These are phyloP conservation scores for Hortiboletus rubellus DNA, from an alignment of 1,284 basidiomycete genomes.

Conservation along the genomic window DNA sequence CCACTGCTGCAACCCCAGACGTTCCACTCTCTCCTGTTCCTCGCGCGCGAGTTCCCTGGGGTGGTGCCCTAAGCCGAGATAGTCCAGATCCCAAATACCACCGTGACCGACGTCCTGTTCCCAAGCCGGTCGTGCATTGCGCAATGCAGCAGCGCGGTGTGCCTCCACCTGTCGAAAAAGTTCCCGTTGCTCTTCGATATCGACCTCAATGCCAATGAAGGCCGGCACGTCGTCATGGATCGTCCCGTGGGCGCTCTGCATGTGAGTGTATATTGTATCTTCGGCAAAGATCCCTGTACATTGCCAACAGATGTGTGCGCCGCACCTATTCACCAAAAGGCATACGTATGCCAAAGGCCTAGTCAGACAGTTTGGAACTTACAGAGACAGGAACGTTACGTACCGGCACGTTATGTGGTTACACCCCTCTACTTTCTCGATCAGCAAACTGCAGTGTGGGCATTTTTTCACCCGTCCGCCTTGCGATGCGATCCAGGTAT, in stretches of 20 bases:
- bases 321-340: conserved; percentile 36
- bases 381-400: neutral
- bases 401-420: conserved; percentile 53
- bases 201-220: conserved; percentile 14
- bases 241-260: conserved; percentile 47
- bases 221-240: conserved; percentile 24
- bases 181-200: conserved; percentile 26
- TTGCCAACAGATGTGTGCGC: conserved; percentile 55
- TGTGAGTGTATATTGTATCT: conserved; percentile 50
- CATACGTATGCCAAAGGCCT: neutral
- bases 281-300: conserved; percentile 41
- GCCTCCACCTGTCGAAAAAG: conserved; percentile 18
- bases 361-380: neutral
- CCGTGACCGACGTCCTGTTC: neutral
- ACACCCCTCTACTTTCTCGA: conserved; percentile 55
- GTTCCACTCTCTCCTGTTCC: neutral
- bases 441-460: conserved; percentile 45
- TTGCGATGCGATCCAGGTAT: conserved; percentile 40
- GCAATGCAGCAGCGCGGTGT: neutral
- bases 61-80: neutral
- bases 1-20: no score
- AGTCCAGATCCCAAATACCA: neutral
- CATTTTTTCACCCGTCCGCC: conserved; percentile 38
- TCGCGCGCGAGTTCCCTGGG: conserved; percentile 1
- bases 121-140: neutral